A percentile compares a stretch with the other conserved stretches of the same genome.
phyloP scores from a whole-genome alignment of 768 basidiomycete species.

The Auricularia cornea region DNA sequence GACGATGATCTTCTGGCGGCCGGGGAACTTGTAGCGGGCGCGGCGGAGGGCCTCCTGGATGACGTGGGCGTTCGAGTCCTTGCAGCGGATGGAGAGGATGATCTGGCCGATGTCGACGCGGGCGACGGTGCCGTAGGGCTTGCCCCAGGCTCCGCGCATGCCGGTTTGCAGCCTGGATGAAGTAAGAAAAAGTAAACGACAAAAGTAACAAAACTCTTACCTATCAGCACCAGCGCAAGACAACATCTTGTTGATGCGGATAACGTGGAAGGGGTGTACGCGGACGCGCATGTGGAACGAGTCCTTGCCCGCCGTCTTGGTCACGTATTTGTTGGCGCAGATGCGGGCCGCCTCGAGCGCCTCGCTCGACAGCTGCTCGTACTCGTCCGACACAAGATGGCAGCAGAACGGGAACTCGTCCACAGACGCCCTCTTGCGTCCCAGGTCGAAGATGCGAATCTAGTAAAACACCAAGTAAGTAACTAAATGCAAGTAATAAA shows the following conservation, averaged over 20 bases:
- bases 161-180: conserved; percentile 73
- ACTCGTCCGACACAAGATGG: conserved; percentile 96
- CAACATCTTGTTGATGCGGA: conserved; percentile 99
- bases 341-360: conserved; percentile 98
- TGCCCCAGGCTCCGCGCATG: conserved; percentile 99
- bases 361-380: conserved; percentile 92
- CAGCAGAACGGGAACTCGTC: conserved; percentile 98
- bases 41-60: conserved; percentile 96
- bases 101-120: conserved; percentile 97
- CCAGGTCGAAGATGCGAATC: conserved; percentile 96
- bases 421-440: conserved; percentile 90
- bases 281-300: conserved; percentile 97
- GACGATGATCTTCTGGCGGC: conserved; percentile 93
- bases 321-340: conserved; percentile 99
- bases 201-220: conserved; percentile 38
- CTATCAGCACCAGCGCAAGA: conserved; percentile 98
- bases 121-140: conserved; percentile 93
- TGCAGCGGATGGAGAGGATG: conserved; percentile 85
- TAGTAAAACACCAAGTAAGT: too few species aligned
- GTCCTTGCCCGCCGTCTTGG: conserved; percentile 96
- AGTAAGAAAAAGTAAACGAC: neutral
- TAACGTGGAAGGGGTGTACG: conserved; percentile 96
- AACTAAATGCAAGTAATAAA: too few species aligned
- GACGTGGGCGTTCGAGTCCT: conserved; percentile 77
- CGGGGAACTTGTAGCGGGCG: conserved; percentile 99